Evolutionary conservation across 306 rosid species (phyloP), one percentile per base, ranked within the genome.

Genomic region (Fragaria ananassa): DNA sequence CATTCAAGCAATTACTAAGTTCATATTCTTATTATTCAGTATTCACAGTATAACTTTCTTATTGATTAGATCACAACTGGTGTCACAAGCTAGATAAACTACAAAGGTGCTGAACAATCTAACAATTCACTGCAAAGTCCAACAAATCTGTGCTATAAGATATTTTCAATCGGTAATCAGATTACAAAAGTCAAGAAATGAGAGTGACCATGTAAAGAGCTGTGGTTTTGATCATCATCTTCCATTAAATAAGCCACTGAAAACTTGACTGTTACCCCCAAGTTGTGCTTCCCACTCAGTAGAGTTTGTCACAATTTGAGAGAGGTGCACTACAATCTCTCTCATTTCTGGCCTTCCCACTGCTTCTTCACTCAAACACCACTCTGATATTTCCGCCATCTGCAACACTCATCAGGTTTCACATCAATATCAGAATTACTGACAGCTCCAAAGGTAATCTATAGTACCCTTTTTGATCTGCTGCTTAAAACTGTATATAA

Each of bases 201-300:
- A 39, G 27, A 49, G 11, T 5, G 39, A 45, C 9, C 58, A 27
- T 39, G 72, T 1, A 39, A 6, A 58, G 27, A 64, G 21, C 19
- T n/a, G 29, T 17, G 49, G 15, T 15, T 53, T 76, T 54, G 83
- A 1, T 63, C 21, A 53, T 93, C 87, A 93, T 90, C 97, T 87
- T 83, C 93, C 92, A 70, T 34, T 76, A 39, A 87, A 84, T 19
- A 88, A 56, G 25, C 91, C 90, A 11, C 89, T 87, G 79, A 93
- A 88, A 71, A 91, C 90, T 34, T 87, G 89, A 85, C 90, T 87
- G 74, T 82, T 86, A 46, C 93, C 91, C 15, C 93, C 91, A 0
- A 90, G 85, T 62, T 93, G 85, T 10, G 96, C 96, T 84, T 91
- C 97, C 98, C 98, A 88, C 77, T 88, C 89, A 44, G 71, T 68